Base-by-base conservation (phyloP, 2,329 filamentous ascomycete species). In the Hymenoscyphus repandus region DNA sequence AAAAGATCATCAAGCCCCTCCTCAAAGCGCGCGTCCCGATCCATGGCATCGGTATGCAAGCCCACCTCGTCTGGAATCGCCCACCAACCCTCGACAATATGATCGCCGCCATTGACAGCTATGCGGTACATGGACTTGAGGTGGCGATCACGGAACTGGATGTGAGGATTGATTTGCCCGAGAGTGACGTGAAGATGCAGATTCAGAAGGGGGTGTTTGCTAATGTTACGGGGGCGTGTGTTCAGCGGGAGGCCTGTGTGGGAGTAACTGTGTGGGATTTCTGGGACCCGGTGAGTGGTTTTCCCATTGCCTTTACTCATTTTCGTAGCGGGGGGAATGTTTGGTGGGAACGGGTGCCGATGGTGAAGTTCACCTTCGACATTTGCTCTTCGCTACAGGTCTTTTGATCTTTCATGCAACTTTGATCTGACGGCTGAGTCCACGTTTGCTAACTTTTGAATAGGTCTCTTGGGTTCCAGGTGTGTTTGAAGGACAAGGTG, bases 81-180 rank as follows among this genome's bases (percentile, higher is more conserved):
- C 41, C 49, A 1, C 75, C 79, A 0, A 66, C 63, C 38, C 71
- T 74, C 55, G 66, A 68, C 33, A 66, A 68, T 11, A 70, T 77
- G 40, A 68, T 69, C 73, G 77, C 1, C 62, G 66, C 50, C 71
- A 74, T 61, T 78, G 36, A 67, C 65, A 33, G 68, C 66, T 9
- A 71, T 72, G 71, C 72, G 1, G 67, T 69, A 1, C 71, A 78
- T 1, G 73, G 72, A 5, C 66, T 80, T 4, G 80, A 85, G 52
- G 76, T 82, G 4, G 78, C 79, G 5, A 73, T 80, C 62, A 84
- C 81, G 1, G 81, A 85, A 68, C 68, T 84, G 18, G 81, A 85
- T 61, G 77, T 84, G 53, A 71, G 79, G 20, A 71, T 75, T 47
- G 34, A 32, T 13, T 60, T 78, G 15, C 77, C 79, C 0, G 64